A percentile compares a stretch with the other conserved stretches of the same genome.
These are phyloP conservation scores for Monosporascus sp. DNA, from an alignment of 2,329 filamentous ascomycete genomes.

Conservation along the genomic window DNA sequence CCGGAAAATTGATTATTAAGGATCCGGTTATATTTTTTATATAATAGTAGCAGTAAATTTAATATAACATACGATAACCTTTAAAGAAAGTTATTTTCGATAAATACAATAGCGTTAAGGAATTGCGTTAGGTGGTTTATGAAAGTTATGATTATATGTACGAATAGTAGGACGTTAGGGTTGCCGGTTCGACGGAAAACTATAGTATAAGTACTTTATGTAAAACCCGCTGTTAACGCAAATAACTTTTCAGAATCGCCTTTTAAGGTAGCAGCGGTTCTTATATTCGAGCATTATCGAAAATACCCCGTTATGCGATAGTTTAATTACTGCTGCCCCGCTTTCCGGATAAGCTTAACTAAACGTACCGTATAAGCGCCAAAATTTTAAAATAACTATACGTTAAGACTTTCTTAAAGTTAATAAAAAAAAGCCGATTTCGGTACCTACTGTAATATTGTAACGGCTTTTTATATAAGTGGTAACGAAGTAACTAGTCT, in stretches of 20 bases:
- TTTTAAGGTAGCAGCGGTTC: slow-evolving; percentile 12
- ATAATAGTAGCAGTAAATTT: slow-evolving; percentile 31
- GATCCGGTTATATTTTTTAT: slow-evolving; percentile 29
- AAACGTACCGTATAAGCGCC: too few relatives aligned
- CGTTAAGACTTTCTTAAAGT: too few relatives aligned
- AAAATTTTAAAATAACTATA: too few relatives aligned
- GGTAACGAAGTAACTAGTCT: too few relatives aligned
- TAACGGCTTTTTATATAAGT: too few relatives aligned
- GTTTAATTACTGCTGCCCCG: too few relatives aligned
- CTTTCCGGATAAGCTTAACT: too few relatives aligned
- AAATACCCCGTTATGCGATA: too few relatives aligned
- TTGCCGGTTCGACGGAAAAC: slow-evolving; percentile 50
- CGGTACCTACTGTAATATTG: too few relatives aligned
- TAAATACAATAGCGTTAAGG: slow-evolving; percentile 35
- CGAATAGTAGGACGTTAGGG: slow-evolving; percentile 53
- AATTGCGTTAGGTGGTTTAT: slow-evolving; percentile 40
- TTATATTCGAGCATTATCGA: too few relatives aligned
- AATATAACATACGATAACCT: slow-evolving; percentile 36
- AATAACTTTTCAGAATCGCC: slow-evolving; percentile 9
- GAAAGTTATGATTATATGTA: slow-evolving; percentile 59
- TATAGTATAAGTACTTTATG: slow-evolving; percentile 23
- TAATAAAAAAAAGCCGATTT: too few relatives aligned
- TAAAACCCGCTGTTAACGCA: slow-evolving; percentile 20
- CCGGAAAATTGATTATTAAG: slow-evolving; percentile 41
- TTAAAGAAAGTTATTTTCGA: slow-evolving; percentile 50